Evolutionary conservation across 1,284 basidiomycete species (phyloP), one percentile per base, ranked within the genome.

Genomic region (Inonotus obliquus): DNA sequence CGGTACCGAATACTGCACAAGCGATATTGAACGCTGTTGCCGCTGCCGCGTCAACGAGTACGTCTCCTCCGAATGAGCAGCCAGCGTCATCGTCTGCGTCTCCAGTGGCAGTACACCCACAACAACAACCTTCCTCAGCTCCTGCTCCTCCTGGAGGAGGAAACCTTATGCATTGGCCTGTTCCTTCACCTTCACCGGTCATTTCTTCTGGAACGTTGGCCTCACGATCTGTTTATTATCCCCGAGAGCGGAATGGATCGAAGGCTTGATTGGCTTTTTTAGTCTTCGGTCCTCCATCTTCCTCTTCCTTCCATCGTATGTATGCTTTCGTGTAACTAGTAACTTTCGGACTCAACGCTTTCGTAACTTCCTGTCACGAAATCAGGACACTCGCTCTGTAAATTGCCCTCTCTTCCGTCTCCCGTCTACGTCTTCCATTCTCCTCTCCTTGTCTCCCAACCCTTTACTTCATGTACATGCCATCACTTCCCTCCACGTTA

Each of bases 101-200:
- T 1, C 63, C 63, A 3, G 51, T 57, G n/a, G 45, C 54, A 7
- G 45, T 53, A 14, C 51, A 63, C 32, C 51, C 45, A 11, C 61
- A 59, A 35, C 61, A 59, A 35, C 41, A 51, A 9, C 53, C 44
- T 13, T 23, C 53, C 17, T 45, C 63, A 17, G 41, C 63, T 25
- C 56, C 60, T 17, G 54, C 59, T 10, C 57, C 60, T 32, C 59
- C 60, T 14, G 62, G 62, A n/a, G 59, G 59, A 1, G 58, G 59
- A 27, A 60, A 47, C 39, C 54, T 61, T 10, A 57, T 63, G 62
- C 59, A 61, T 21, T 64, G 63, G 63, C 63, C 63, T 10, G 61
- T 64, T 39, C 63, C 59, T 1, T 58, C 63, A 10, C 60, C 63
- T 27, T 57, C 59, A 2, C 59, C 63, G 14, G 63, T 64, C 4